These are phyloP conservation scores for Nitzschia sp. DNA, from an alignment of 108 stramenopile species.

Conservation along the genomic window DNA sequence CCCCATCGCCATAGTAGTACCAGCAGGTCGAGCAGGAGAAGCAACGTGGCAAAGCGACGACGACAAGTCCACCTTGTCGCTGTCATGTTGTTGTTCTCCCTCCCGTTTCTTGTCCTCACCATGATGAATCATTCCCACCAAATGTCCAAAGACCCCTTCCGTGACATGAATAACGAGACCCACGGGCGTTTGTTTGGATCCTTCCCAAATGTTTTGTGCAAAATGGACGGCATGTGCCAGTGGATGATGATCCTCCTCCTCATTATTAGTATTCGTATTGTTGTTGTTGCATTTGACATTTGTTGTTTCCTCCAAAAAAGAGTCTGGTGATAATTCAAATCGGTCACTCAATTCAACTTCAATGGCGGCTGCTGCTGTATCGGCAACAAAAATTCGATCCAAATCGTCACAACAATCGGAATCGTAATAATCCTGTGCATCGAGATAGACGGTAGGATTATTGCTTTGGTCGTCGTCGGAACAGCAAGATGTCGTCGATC, in stretches of 20 bases:
- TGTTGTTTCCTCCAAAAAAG: background rate
- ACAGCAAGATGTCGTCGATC: no score
- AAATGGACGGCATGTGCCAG: background rate
- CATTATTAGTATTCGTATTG: background rate
- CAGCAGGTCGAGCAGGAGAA: no score
- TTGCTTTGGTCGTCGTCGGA: background rate
- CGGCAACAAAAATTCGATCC: no score
- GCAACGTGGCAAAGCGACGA: no score
- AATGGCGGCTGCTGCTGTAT: no score
- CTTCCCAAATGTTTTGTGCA: conserved; percentile 1
- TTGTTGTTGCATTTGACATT: background rate
- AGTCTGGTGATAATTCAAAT: background rate
- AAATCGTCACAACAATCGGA: background rate
- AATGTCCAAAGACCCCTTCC: background rate
- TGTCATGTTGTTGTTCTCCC: background rate
- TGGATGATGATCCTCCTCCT: background rate
- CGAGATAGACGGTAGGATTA: background rate
- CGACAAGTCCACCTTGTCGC: background rate
- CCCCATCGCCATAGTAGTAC: no score
- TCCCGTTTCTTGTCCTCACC: background rate
- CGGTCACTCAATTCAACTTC: background rate
- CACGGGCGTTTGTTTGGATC: conserved; percentile 1
- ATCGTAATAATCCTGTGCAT: background rate
- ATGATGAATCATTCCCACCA: conserved; percentile 3
- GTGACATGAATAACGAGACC: background rate